Evolutionary conservation across 140 eudicot species (phyloP).

Genomic region (Ambrosia hybrid): DNA sequence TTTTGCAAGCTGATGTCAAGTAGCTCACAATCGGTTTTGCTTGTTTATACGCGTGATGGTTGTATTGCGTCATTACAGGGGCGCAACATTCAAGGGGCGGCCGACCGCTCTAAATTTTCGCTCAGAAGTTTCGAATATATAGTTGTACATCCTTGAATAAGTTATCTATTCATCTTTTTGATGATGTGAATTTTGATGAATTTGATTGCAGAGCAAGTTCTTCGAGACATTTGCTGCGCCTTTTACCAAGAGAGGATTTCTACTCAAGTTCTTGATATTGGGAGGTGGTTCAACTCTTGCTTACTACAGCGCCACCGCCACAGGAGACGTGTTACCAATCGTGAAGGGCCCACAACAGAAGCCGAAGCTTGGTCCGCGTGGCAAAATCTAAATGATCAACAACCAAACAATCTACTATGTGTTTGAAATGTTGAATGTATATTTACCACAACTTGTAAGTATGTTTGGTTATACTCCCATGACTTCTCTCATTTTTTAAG

Average conservation of each 20-base stretch:
- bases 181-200: constrained; percentile 4
- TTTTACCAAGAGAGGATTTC: constrained; percentile 91
- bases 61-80: too few relatives aligned
- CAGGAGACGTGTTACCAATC: constrained; percentile 81
- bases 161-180: neutral
- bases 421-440: constrained; percentile 32
- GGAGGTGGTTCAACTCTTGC: constrained; percentile 90
- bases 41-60: too few relatives aligned
- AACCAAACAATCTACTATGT: constrained; percentile 24
- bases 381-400: constrained; percentile 64
- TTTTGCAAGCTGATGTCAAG: too few relatives aligned
- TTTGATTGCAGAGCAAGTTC: constrained; percentile 79
- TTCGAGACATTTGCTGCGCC: constrained; percentile 97
- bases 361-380: constrained; percentile 95
- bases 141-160: neutral
- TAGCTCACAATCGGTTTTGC: too few relatives aligned
- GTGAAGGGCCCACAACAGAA: constrained; percentile 93
- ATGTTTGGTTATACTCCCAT: constrained; percentile 34
- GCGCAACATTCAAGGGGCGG: too few relatives aligned
- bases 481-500: constrained; percentile 16
- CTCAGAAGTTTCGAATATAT: too few relatives aligned
- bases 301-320: constrained; percentile 75
- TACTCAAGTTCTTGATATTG: constrained; percentile 87
- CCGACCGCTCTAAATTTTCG: too few relatives aligned
- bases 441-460: constrained; percentile 58